Evolutionary conservation across 139 green algal species (phyloP).

Genomic region (Chlorella sp.): DNA sequence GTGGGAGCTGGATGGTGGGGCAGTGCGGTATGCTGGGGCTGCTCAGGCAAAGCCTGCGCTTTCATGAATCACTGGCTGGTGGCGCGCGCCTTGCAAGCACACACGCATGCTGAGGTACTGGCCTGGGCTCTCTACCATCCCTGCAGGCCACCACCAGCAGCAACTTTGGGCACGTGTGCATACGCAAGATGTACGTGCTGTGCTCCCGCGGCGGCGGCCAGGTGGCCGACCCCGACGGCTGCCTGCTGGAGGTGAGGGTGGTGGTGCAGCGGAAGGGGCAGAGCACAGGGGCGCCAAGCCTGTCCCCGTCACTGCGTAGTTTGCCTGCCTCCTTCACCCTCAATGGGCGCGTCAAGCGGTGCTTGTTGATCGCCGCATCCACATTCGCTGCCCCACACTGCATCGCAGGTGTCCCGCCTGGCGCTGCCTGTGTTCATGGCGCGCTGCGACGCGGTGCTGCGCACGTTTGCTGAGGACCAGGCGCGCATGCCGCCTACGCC

Average conservation of each 20-base stretch:
- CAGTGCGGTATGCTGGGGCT: no score
- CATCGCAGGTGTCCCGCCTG: constrained; percentile 53
- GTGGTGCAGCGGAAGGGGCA: neutral
- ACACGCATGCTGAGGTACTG: neutral
- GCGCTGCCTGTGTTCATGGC: constrained; percentile 79
- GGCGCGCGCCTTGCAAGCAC: no score
- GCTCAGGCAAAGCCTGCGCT: no score
- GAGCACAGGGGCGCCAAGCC: no score
- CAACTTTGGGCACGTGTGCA: constrained; percentile 81
- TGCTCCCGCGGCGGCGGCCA: constrained; percentile 69
- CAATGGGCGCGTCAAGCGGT: no score
- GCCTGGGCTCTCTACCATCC: neutral
- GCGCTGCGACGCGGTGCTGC: constrained; percentile 67
- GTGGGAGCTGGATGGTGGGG: no score
- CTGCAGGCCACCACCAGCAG: constrained; percentile 39
- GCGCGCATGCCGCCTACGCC: neutral
- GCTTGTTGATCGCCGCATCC: no score
- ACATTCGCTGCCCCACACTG: neutral
- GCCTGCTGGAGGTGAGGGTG: constrained; percentile 54
- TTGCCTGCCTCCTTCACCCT: no score
- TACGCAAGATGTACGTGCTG: constrained; percentile 88
- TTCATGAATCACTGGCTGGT: no score
- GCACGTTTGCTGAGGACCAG: constrained; percentile 37
- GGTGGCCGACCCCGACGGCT: constrained; percentile 24
- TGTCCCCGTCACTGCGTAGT: no score